phyloP scores from a whole-genome alignment of 305 asterid species.

The Euphrasia arctica region DNA sequence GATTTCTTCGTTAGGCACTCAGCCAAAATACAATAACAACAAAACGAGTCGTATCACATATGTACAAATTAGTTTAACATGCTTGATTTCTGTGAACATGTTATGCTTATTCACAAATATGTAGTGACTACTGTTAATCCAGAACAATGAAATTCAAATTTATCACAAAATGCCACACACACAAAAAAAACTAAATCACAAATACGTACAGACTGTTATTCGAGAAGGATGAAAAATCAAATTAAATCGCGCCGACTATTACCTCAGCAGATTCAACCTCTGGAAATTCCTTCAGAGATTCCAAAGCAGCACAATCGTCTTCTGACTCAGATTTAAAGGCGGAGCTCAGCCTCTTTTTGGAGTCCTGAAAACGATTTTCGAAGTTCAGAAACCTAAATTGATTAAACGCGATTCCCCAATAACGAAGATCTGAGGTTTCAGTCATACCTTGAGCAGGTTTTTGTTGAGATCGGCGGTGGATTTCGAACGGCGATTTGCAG shows the following conservation, averaged over 20 bases:
- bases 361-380: conserved; percentile 31
- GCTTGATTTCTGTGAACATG: too few species aligned
- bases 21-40: too few species aligned
- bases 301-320: conserved; percentile 32
- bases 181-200: not conserved
- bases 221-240: not conserved
- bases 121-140: too few species aligned
- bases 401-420: not conserved
- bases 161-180: too few species aligned
- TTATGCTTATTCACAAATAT: too few species aligned
- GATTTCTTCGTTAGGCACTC: too few species aligned
- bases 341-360: conserved; percentile 43
- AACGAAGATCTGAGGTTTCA: not conserved
- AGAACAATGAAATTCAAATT: too few species aligned
- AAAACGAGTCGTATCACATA: too few species aligned
- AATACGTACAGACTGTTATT: not conserved
- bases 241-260: conserved; percentile 9
- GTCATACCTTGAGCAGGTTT: conserved; percentile 46
- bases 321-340: conserved; percentile 39
- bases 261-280: conserved; percentile 51
- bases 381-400: conserved; percentile 8
- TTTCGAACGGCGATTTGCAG: conserved; percentile 44
- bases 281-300: conserved; percentile 35
- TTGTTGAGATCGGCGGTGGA: conserved; percentile 35
- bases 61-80: too few species aligned